A percentile compares a stretch with the other conserved stretches of the same genome.
Evolutionary conservation across 2,329 filamentous ascomycete genomes (phyloP).

Genomic region (Grosmannia penicillata): DNA sequence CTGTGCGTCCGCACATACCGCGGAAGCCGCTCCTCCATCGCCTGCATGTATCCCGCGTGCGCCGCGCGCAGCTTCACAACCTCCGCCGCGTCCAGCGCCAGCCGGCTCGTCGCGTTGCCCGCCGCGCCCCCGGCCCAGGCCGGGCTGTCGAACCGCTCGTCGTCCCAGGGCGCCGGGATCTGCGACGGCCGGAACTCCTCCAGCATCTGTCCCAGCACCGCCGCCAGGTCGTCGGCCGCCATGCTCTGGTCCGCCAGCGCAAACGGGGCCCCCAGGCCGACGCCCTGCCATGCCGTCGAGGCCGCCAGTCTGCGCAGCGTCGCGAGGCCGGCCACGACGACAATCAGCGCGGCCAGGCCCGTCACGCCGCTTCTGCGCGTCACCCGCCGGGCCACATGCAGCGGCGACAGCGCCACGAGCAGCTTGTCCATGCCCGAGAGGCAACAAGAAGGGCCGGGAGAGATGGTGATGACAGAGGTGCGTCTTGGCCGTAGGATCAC

Average conservation of each 20-base stretch:
- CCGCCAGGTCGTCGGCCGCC: neutral
- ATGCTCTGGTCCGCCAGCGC: neutral
- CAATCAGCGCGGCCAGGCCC: neutral
- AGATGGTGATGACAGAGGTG: too few relatives aligned
- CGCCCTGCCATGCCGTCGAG: neutral
- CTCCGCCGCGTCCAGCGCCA: conserved; percentile 2
- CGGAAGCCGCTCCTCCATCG: neutral
- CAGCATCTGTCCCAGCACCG: neutral
- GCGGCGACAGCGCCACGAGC: too few relatives aligned
- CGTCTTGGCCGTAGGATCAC: too few relatives aligned
- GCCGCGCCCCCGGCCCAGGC: conserved; percentile 5
- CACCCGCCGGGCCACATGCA: neutral
- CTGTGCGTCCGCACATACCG: neutral
- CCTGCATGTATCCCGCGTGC: conserved; percentile 2
- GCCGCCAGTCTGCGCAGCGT: neutral
- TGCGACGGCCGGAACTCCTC: conserved; percentile 1
- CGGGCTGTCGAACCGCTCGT: conserved; percentile 2
- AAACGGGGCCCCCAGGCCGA: neutral
- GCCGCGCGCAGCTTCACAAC: conserved; percentile 3
- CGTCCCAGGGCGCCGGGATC: neutral
- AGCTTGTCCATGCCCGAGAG: too few relatives aligned
- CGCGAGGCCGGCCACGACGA: neutral
- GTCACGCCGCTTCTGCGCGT: neutral
- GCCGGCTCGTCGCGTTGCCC: conserved; percentile 1
- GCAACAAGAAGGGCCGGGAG: too few relatives aligned